phyloP scores from a whole-genome alignment of 805 yeast genomes.

The Kodamaea lidongshanica region DNA sequence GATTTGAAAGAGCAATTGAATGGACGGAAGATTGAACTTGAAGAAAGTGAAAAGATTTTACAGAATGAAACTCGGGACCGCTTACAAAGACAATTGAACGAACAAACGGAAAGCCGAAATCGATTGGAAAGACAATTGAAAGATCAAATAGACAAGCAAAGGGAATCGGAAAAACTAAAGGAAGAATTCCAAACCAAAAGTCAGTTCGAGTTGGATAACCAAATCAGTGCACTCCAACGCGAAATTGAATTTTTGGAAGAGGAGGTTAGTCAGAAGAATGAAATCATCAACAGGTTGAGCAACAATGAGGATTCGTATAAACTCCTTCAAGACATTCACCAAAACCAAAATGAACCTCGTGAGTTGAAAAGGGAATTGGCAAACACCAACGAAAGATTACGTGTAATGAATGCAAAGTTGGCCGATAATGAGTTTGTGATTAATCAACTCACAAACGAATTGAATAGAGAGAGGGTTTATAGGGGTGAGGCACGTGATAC shows the following conservation, averaged over 20 bases:
- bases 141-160: too few relatives aligned
- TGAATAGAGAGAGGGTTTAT: too few relatives aligned
- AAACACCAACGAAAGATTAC: constrained; percentile 12
- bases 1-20: too few relatives aligned
- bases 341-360: constrained; percentile 15
- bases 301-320: constrained; percentile 1
- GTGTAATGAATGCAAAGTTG: constrained; percentile 2
- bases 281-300: constrained; percentile 7
- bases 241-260: constrained; percentile 9
- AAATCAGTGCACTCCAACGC: constrained; percentile 6
- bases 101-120: too few relatives aligned
- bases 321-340: neutral
- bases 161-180: too few relatives aligned
- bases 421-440: constrained; percentile 5
- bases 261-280: constrained; percentile 6
- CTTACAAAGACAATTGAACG: too few relatives aligned
- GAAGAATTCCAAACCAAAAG: too few relatives aligned
- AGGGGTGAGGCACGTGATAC: too few relatives aligned
- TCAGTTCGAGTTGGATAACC: constrained; percentile 2
- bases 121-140: too few relatives aligned
- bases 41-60: too few relatives aligned
- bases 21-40: too few relatives aligned
- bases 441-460: constrained; percentile 5
- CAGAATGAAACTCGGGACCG: too few relatives aligned
- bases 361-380: constrained; percentile 19